Evolutionary conservation across 108 stramenopile species (phyloP), one percentile per base, ranked within the genome.

Genomic region (Conticribra guillardii): DNA sequence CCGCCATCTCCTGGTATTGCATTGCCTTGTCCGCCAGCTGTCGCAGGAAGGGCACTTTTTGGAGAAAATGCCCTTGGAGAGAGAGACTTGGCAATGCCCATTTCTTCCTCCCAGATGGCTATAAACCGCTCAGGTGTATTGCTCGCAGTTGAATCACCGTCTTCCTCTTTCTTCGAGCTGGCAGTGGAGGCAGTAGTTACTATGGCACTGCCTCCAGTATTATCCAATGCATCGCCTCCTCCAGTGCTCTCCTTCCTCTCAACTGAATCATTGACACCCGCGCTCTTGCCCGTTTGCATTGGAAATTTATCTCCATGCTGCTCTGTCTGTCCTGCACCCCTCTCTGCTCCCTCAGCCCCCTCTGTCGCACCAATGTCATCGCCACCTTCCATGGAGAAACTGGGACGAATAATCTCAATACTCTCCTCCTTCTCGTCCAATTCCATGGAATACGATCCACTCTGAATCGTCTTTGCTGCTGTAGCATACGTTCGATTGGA

Each of bases 101-200:
- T 45, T 61, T 61, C 46, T 37, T 71, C 51, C 15, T 75, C 60
- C 74, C 74, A 75, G 22, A 75, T 41, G 4, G 74, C 74, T 27
- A 75, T 60, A 47, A 60, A 75, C 49, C 74, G 50, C 19, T 62
- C 52, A 4, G 74, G 47, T 18, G 27, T 17, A 19, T 53, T 34
- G 5, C 22, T 54, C 16, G 23, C 47, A 26, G 37, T 49, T 58
- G 5, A 4, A 3, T 5, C 65, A 23, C 23, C 17, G 34, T 37
- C 22, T 0, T 16, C 50, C 22, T 21, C 32, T 21, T 67, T 21
- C 9, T 54, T 54, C 7, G n/a, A 30, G 28, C 3, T 32, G 15
- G 8, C 11, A 15, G 11, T 44, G 15, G 11, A 11, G 8, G 50
- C 50, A n/a, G 50, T 11, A 5, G 8, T 51, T 51, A 9, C n/a